These are phyloP conservation scores for Quercus lobata DNA, from an alignment of 331 rosid genomes.

Conservation along the genomic window DNA sequence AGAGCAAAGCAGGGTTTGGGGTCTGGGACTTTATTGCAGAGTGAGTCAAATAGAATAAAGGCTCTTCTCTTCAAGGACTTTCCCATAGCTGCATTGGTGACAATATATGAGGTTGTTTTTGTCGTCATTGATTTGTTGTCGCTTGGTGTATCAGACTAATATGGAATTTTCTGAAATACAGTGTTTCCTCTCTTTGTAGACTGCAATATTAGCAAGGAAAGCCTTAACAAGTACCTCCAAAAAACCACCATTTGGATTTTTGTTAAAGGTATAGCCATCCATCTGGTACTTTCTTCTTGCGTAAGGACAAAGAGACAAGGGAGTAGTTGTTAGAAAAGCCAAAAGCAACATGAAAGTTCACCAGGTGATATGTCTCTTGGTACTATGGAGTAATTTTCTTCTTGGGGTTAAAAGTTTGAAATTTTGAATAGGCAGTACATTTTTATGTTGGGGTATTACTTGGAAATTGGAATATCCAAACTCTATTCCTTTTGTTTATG, in stretches of 20 bases:
- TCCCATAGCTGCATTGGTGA: slow-evolving; percentile 35
- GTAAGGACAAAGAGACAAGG: slow-evolving; percentile 21
- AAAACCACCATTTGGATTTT: slow-evolving; percentile 28
- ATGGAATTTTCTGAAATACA: slow-evolving; percentile 40
- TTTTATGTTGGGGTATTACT: too few relatives aligned
- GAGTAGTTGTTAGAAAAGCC: slow-evolving; percentile 6
- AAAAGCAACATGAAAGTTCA: neutral
- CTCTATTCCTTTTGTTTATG: too few relatives aligned
- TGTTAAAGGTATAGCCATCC: slow-evolving; percentile 8
- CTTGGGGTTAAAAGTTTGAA: too few relatives aligned
- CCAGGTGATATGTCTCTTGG: too few relatives aligned
- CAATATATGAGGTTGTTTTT: slow-evolving; percentile 45
- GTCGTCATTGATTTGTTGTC: slow-evolving; percentile 58
- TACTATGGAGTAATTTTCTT: too few relatives aligned
- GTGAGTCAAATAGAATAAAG: slow-evolving; percentile 12
- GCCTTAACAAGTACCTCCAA: slow-evolving; percentile 23
- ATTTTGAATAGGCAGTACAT: too few relatives aligned
- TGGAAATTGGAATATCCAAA: too few relatives aligned
- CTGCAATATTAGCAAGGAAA: slow-evolving; percentile 18
- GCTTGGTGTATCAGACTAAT: slow-evolving; percentile 27
- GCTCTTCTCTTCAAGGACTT: slow-evolving; percentile 29
- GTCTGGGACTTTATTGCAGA: slow-evolving; percentile 27
- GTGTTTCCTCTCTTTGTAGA: slow-evolving; percentile 8
- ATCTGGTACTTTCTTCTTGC: slow-evolving; percentile 25
- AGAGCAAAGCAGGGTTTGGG: slow-evolving; percentile 23